Percentiles rank a stretch among this genome's conserved stretches.
Evolutionary conservation across 2,329 filamentous ascomycete genomes (phyloP).

Genomic region (Diaporthe citrichinensis): DNA sequence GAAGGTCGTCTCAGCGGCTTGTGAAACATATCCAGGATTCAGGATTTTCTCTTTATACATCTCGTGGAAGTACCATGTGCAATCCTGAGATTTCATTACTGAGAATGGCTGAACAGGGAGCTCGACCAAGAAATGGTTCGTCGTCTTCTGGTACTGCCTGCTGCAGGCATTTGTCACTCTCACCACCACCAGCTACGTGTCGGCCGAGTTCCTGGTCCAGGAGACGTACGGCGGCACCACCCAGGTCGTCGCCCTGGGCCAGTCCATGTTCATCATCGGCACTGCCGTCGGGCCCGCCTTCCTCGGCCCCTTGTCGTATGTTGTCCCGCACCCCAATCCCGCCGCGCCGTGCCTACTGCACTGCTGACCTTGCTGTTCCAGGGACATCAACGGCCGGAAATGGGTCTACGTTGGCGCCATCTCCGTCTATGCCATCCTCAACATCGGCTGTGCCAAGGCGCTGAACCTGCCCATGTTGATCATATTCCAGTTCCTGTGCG

Average conservation of each 20-base stretch:
- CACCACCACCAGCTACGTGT: slow-evolving; percentile 56
- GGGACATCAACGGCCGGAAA: slow-evolving; percentile 59
- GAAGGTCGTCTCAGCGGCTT: background rate
- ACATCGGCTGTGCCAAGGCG: slow-evolving; percentile 53
- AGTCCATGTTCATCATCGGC: slow-evolving; percentile 59
- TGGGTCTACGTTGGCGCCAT: slow-evolving; percentile 58
- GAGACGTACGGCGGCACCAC: slow-evolving; percentile 54
- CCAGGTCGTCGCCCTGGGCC: slow-evolving; percentile 56
- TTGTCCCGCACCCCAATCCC: slow-evolving; percentile 43
- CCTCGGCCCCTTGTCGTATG: slow-evolving; percentile 56
- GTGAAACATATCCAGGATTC: background rate
- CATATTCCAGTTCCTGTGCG: slow-evolving; percentile 55
- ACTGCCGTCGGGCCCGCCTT: slow-evolving; percentile 58
- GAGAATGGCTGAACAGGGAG: slow-evolving; percentile 35
- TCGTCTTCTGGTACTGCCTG: slow-evolving; percentile 48
- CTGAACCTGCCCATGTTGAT: slow-evolving; percentile 55
- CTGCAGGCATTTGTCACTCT: slow-evolving; percentile 56
- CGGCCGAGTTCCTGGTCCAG: slow-evolving; percentile 54
- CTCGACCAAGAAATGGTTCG: slow-evolving; percentile 48
- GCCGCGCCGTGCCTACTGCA: background rate
- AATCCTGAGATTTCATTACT: background rate
- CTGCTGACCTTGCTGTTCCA: slow-evolving; percentile 37
- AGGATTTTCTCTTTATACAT: too few relatives aligned
- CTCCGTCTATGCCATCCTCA: slow-evolving; percentile 52
- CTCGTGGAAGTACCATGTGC: background rate